Percentiles rank a stretch among this genome's conserved stretches.
phyloP scores from a whole-genome alignment of 2,329 filamentous ascomycete species.

The Arthrobotrys sinensis region DNA sequence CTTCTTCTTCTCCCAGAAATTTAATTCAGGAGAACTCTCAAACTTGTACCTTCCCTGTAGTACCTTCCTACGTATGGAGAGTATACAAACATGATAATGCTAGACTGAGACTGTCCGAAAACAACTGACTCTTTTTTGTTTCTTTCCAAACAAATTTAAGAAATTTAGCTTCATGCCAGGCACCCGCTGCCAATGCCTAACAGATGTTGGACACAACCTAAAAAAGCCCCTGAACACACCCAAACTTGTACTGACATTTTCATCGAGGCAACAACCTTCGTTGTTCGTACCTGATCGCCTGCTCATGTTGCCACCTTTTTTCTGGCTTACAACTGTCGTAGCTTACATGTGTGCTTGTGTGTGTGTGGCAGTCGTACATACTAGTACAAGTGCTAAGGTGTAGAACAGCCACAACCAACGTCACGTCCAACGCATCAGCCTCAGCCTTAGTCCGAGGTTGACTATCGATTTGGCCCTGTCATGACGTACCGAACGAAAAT shows the following conservation, averaged over 20 bases:
- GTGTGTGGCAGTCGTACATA: no score
- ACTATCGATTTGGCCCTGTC: constrained; percentile 25
- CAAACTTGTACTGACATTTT: neutral
- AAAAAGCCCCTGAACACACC: constrained; percentile 1
- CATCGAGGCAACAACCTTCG: constrained; percentile 13
- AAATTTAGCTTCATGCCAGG: constrained; percentile 28
- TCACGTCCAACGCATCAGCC: constrained; percentile 27
- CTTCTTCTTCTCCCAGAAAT: no score
- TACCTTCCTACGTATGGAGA: neutral
- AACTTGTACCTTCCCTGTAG: neutral
- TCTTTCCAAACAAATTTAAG: neutral
- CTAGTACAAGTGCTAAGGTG: no score
- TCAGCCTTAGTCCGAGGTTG: constrained; percentile 2
- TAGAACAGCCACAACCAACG: constrained; percentile 20
- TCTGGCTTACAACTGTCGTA: no score
- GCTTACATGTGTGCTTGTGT: no score
- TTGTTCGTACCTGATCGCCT: constrained; percentile 19
- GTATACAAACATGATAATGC: no score
- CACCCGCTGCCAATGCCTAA: constrained; percentile 25
- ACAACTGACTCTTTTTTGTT: neutral
- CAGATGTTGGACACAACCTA: constrained; percentile 4
- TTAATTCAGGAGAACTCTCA: constrained; percentile 3
- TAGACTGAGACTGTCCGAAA: no score
- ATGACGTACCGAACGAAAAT: constrained; percentile 30
- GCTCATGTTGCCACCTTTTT: constrained; percentile 26